A percentile compares a stretch with the other conserved stretches of the same genome.
Conservation (phyloP, 805 yeast genomes). For the Saturnispora gosingensis region DNA sequence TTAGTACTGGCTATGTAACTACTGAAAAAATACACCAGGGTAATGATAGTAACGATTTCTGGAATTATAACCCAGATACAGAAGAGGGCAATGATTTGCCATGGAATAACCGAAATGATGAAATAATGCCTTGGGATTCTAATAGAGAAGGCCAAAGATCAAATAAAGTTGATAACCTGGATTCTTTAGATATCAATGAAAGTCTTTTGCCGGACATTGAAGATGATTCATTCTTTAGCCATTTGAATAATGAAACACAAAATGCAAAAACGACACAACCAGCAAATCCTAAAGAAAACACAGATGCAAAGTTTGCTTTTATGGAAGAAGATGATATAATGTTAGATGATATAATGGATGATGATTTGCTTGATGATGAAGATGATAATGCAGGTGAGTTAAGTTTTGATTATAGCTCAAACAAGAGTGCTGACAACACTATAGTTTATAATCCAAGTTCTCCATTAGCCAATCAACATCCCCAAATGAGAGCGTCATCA, state of each 20-base stretch:
- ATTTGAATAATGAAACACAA: constrained; percentile 2
- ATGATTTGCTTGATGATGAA: constrained; percentile 28
- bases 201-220: neutral
- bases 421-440: neutral
- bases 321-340: constrained; percentile 36
- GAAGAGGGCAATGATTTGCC: neutral
- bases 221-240: constrained; percentile 9
- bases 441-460: neutral
- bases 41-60: neutral
- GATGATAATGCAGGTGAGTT: neutral
- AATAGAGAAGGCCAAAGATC: neutral
- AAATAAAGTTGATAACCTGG: neutral
- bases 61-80: neutral
- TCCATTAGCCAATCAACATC: neutral
- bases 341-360: constrained; percentile 30
- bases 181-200: neutral
- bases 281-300: neutral
- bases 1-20: neutral
- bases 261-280: neutral
- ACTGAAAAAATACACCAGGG: neutral
- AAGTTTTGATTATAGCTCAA: neutral
- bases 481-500: neutral
- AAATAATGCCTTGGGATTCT: constrained; percentile 7
- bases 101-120: constrained; percentile 1
- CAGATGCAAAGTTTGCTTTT: constrained; percentile 33